phyloP scores from a whole-genome alignment of 2,329 filamentous ascomycete species.

The Nemania serpens region DNA sequence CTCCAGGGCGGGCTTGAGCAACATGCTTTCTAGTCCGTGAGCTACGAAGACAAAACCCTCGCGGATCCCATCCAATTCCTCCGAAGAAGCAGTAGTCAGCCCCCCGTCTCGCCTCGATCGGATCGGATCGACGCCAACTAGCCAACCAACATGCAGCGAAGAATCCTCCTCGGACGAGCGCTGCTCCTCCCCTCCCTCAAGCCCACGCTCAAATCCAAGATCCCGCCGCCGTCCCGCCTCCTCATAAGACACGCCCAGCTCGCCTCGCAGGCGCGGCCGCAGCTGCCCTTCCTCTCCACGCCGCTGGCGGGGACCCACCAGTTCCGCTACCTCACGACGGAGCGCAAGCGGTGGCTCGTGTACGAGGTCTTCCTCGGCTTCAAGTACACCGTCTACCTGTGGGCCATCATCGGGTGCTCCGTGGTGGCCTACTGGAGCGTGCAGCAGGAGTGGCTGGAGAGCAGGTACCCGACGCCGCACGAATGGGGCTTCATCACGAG shows the following conservation, averaged over 20 bases:
- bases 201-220: not conserved
- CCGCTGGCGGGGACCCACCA: slow-evolving; percentile 53
- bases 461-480: slow-evolving; percentile 76
- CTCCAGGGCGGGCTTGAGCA: not conserved
- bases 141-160: slow-evolving; percentile 24
- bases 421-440: slow-evolving; percentile 67
- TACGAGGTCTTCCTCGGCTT: slow-evolving; percentile 71
- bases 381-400: slow-evolving; percentile 70
- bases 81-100: not conserved
- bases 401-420: slow-evolving; percentile 64
- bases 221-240: slow-evolving; percentile 6
- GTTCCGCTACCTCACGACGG: slow-evolving; percentile 78
- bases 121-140: no score
- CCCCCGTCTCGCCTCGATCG: not conserved
- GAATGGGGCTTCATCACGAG: slow-evolving; percentile 80
- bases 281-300: slow-evolving; percentile 57
- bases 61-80: not conserved
- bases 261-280: slow-evolving; percentile 47
- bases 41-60: not conserved
- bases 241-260: slow-evolving; percentile 51
- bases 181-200: slow-evolving; percentile 13
- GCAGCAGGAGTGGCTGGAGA: slow-evolving; percentile 76
- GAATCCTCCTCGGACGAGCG: slow-evolving; percentile 21
- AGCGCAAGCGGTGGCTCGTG: slow-evolving; percentile 71
- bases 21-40: slow-evolving; percentile 2